Conservation (phyloP, 768 basidiomycete genomes). For the Thelephora ganbajun region DNA sequence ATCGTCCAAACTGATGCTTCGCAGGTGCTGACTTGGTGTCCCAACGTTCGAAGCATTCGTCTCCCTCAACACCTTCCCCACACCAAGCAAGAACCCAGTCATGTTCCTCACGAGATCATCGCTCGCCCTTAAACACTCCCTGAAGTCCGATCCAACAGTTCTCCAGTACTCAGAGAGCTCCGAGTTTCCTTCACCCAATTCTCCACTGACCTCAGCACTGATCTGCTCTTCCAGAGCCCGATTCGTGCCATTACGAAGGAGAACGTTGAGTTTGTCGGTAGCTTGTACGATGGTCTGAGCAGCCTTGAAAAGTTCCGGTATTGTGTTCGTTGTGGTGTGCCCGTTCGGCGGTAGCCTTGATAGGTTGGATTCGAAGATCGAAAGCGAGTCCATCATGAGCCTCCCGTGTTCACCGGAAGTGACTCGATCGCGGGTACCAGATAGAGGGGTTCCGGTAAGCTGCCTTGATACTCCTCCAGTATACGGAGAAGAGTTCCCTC, state of each 20-base stretch:
- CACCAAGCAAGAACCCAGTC: constrained; percentile 64
- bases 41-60: constrained; percentile 18
- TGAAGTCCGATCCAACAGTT: constrained; percentile 52
- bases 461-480: background rate
- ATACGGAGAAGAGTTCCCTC: constrained; percentile 9
- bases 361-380: constrained; percentile 57
- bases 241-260: constrained; percentile 41
- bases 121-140: constrained; percentile 56
- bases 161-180: constrained; percentile 50
- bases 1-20: constrained; percentile 43
- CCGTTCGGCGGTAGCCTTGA: constrained; percentile 36
- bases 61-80: constrained; percentile 58
- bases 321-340: constrained; percentile 23
- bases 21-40: constrained; percentile 25
- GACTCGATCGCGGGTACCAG: constrained; percentile 5
- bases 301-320: constrained; percentile 41
- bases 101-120: constrained; percentile 69
- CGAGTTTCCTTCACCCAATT: constrained; percentile 12
- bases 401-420: constrained; percentile 39
- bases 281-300: constrained; percentile 52
- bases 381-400: constrained; percentile 57
- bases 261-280: constrained; percentile 51
- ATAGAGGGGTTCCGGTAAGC: background rate
- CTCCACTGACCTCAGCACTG: constrained; percentile 51
- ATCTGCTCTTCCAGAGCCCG: constrained; percentile 62